Percentiles rank a stretch among this genome's conserved stretches.
Evolutionary conservation across 192 early-diverging fungal genomes (phyloP).

Genomic region (Powellomyces hirtus): DNA sequence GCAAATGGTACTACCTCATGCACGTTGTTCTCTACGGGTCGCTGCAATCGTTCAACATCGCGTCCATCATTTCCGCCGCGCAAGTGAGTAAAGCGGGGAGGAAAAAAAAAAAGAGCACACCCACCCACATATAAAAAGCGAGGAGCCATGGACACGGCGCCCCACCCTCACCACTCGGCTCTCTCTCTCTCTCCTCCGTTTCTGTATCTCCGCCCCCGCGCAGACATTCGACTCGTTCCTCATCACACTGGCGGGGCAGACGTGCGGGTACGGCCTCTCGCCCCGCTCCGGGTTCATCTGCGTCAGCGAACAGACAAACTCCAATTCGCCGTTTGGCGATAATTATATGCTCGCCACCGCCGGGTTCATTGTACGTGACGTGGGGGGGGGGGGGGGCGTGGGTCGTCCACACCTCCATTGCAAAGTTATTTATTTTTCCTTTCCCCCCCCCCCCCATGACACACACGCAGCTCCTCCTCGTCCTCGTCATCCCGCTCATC

Average conservation of each 20-base stretch:
- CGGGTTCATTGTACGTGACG: slow-evolving; percentile 49
- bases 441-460: background rate
- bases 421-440: too few relatives aligned
- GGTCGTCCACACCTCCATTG: background rate
- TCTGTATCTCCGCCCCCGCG: too few relatives aligned
- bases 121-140: background rate
- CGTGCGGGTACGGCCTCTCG: slow-evolving; percentile 65
- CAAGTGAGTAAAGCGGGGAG: slow-evolving; percentile 41
- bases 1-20: slow-evolving; percentile 57
- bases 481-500: slow-evolving; percentile 57
- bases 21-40: slow-evolving; percentile 65
- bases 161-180: too few relatives aligned
- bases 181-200: too few relatives aligned
- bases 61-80: slow-evolving; percentile 66
- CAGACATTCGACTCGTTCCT: slow-evolving; percentile 67
- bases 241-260: slow-evolving; percentile 54
- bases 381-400: background rate
- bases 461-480: slow-evolving; percentile 16
- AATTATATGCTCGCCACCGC: slow-evolving; percentile 60
- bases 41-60: slow-evolving; percentile 68
- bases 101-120: background rate
- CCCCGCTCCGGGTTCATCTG: slow-evolving; percentile 58
- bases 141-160: too few relatives aligned
- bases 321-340: slow-evolving; percentile 54
- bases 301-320: slow-evolving; percentile 38